Evolutionary conservation across 176 grass and related monocot species (phyloP).

Genomic region (Phragmites australis): DNA sequence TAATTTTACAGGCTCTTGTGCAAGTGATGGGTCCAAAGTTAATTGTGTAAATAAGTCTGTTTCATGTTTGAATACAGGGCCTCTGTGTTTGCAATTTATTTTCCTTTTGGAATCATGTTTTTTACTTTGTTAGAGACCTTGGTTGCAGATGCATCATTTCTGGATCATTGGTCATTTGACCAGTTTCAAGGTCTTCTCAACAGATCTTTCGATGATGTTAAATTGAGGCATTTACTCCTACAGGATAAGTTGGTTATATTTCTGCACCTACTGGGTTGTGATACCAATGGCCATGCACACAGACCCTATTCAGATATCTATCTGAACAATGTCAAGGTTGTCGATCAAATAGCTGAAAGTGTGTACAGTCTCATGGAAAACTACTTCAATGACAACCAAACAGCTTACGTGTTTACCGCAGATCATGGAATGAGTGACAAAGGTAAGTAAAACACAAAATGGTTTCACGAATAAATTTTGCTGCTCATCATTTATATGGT

Average conservation of each 20-base stretch:
- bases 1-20: constrained; percentile 1
- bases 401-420: constrained; percentile 87
- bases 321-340: constrained; percentile 94
- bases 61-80: constrained; percentile 22
- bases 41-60: constrained; percentile 14
- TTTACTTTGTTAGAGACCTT: constrained; percentile 51
- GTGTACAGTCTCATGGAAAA: constrained; percentile 90
- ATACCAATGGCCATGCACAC: constrained; percentile 96
- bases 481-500: constrained; percentile 2
- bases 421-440: constrained; percentile 99
- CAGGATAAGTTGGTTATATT: constrained; percentile 94
- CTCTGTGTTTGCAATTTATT: constrained; percentile 24
- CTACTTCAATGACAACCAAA: constrained; percentile 86
- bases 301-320: constrained; percentile 91
- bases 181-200: constrained; percentile 93
- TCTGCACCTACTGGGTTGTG: constrained; percentile 90
- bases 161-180: constrained; percentile 98
- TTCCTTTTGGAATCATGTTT: constrained; percentile 27
- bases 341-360: constrained; percentile 88
- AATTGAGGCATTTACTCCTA: constrained; percentile 69
- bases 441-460: constrained; percentile 49
- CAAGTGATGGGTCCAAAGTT: background rate
- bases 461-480: constrained; percentile 14
- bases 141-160: constrained; percentile 93
- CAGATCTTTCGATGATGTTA: constrained; percentile 63